These are phyloP conservation scores for Euptelea pleiosperma DNA, from an alignment of 164 flowering plant species.

Conservation along the genomic window DNA sequence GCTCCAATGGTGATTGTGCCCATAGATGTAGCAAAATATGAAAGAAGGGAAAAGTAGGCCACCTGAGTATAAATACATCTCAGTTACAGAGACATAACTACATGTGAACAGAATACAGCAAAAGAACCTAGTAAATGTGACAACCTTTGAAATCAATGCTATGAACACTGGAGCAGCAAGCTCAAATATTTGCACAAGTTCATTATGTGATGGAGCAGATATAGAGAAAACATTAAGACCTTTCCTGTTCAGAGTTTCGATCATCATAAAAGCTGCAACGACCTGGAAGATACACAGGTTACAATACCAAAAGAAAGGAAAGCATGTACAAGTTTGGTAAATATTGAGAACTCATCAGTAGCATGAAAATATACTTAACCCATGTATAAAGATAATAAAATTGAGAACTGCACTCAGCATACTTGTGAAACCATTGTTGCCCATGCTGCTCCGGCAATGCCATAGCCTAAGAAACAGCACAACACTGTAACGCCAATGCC, in stretches of 20 bases:
- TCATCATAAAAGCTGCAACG: slow-evolving; percentile 89
- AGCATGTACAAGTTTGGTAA: not conserved
- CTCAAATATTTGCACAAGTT: slow-evolving; percentile 57
- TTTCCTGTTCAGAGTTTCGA: slow-evolving; percentile 59
- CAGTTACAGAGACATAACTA: slow-evolving; percentile 7
- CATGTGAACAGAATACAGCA: slow-evolving; percentile 1
- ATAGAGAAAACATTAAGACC: slow-evolving; percentile 73
- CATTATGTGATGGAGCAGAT: slow-evolving; percentile 60
- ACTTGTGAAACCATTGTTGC: slow-evolving; percentile 98
- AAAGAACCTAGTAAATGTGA: not conserved
- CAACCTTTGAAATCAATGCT: slow-evolving; percentile 88
- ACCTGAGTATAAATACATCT: slow-evolving; percentile 37
- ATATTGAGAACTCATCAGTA: too few species aligned
- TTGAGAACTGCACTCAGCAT: slow-evolving; percentile 15
- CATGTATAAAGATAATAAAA: not conserved
- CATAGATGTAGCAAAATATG: slow-evolving; percentile 83
- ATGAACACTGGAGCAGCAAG: slow-evolving; percentile 95
- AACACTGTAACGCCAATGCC: slow-evolving; percentile 69
- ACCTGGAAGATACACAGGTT: slow-evolving; percentile 45
- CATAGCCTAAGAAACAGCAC: slow-evolving; percentile 74
- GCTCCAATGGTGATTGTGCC: slow-evolving; percentile 64
- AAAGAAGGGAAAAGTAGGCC: slow-evolving; percentile 68
- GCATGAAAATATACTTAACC: not conserved
- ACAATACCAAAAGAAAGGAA: not conserved
- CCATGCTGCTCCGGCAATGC: slow-evolving; percentile 99